phyloP scores from a whole-genome alignment of 371 early-diverging fungal species.

The Rhizomucor pusillus region DNA sequence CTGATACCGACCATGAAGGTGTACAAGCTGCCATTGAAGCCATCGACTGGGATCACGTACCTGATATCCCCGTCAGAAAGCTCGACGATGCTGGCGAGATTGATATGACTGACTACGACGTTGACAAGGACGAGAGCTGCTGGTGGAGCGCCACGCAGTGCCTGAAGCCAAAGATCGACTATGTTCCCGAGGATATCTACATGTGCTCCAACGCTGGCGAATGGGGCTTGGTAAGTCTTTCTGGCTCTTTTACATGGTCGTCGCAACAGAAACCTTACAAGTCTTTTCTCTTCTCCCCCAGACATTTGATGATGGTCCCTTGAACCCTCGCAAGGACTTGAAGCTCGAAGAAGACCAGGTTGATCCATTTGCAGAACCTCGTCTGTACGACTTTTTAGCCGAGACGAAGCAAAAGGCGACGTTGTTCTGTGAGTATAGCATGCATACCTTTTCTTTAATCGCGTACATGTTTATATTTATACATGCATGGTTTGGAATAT shows the following conservation, averaged over 20 bases:
- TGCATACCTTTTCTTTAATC: neutral
- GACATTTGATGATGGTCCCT: constrained; percentile 40
- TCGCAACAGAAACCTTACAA: neutral
- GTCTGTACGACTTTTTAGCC: constrained; percentile 26
- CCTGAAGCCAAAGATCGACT: constrained; percentile 35
- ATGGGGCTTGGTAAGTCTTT: constrained; percentile 38
- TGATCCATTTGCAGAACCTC: constrained; percentile 26
- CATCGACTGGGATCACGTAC: constrained; percentile 45
- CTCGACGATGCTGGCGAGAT: constrained; percentile 16
- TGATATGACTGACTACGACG: constrained; percentile 19
- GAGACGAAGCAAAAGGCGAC: constrained; percentile 21
- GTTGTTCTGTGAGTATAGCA: constrained; percentile 30
- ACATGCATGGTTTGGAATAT: neutral
- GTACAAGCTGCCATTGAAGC: constrained; percentile 33
- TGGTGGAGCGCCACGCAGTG: constrained; percentile 50
- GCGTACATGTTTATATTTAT: neutral
- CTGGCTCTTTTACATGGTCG: neutral
- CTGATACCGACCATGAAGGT: constrained; percentile 25
- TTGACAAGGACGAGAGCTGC: constrained; percentile 18
- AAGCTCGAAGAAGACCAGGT: constrained; percentile 1
- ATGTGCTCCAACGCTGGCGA: constrained; percentile 39
- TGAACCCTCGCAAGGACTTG: constrained; percentile 16
- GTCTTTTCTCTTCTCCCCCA: constrained; percentile 5
- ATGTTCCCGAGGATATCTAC: constrained; percentile 40
- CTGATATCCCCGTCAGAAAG: constrained; percentile 26